phyloP scores from a whole-genome alignment of 176 grass and related monocot genomes.

The Otatea glauca region DNA sequence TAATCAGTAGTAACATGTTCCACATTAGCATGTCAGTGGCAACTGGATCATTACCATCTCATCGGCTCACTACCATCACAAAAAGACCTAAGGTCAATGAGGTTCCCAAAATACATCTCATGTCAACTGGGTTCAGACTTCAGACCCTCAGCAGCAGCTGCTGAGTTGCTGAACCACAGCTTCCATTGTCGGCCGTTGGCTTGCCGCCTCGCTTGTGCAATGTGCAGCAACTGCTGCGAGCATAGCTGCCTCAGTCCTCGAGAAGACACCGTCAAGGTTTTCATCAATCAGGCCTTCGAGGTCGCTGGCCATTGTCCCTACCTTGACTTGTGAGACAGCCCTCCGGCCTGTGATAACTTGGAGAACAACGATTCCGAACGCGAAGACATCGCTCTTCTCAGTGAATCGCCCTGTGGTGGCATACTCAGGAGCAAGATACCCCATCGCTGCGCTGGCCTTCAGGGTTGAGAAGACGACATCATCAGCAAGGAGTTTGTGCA shows the following conservation, averaged over 20 bases:
- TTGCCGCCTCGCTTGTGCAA: constrained; percentile 62
- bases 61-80: constrained; percentile 22
- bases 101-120: constrained; percentile 29
- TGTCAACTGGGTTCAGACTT: not conserved
- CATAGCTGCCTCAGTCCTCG: constrained; percentile 62
- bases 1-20: not conserved
- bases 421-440: constrained; percentile 85
- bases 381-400: constrained; percentile 90
- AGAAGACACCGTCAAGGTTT: constrained; percentile 56
- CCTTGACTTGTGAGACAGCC: constrained; percentile 55
- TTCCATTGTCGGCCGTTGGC: constrained; percentile 72
- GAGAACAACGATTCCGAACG: constrained; percentile 76
- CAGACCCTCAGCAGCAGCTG: constrained; percentile 24
- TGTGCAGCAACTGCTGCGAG: constrained; percentile 49
- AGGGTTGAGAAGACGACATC: constrained; percentile 88
- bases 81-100: constrained; percentile 17
- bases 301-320: constrained; percentile 16
- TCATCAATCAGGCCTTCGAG: constrained; percentile 61
- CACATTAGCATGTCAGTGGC: not conserved
- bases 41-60: constrained; percentile 44
- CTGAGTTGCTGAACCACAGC: constrained; percentile 69
- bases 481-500: constrained; percentile 88
- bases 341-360: constrained; percentile 78
- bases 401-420: constrained; percentile 78
- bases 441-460: constrained; percentile 90